These are phyloP conservation scores for Cutaneotrichosporon cutaneum DNA, from an alignment of 1,284 basidiomycete genomes.

Conservation along the genomic window DNA sequence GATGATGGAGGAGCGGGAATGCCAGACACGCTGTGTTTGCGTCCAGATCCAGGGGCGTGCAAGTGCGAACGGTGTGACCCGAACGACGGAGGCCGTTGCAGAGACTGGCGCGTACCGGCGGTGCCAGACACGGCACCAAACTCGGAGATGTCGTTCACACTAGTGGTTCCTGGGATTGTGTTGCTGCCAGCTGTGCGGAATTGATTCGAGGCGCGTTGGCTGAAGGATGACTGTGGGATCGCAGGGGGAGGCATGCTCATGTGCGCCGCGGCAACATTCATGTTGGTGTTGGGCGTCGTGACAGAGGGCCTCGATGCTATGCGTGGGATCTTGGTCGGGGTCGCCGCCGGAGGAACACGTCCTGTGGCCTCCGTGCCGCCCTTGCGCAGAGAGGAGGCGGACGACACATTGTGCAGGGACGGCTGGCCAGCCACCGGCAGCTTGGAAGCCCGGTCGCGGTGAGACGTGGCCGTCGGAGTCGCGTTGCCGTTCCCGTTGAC, in stretches of 20 bases:
- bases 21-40: slow-evolving; percentile 27
- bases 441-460: slow-evolving; percentile 52
- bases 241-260: slow-evolving; percentile 38
- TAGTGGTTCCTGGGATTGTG: slow-evolving; percentile 10
- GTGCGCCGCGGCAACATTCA: slow-evolving; percentile 14
- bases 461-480: neutral
- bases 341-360: slow-evolving; percentile 41
- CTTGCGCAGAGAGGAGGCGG: slow-evolving; percentile 31
- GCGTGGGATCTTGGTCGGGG: slow-evolving; percentile 89
- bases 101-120: slow-evolving; percentile 16
- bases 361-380: slow-evolving; percentile 7
- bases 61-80: slow-evolving; percentile 41
- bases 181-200: slow-evolving; percentile 1
- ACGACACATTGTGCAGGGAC: slow-evolving; percentile 61
- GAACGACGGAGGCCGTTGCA: slow-evolving; percentile 26
- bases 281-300: slow-evolving; percentile 23
- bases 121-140: slow-evolving; percentile 12
- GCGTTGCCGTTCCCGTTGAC: slow-evolving; percentile 5
- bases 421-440: slow-evolving; percentile 84
- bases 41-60: slow-evolving; percentile 43
- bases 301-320: slow-evolving; percentile 63
- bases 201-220: neutral
- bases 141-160: slow-evolving; percentile 19
- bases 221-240: slow-evolving; percentile 16
- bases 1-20: slow-evolving; percentile 20